A percentile compares a stretch with the other conserved stretches of the same genome.
Evolutionary conservation across 2,329 filamentous ascomycete genomes (phyloP).

Genomic region (Microsporum canis): DNA sequence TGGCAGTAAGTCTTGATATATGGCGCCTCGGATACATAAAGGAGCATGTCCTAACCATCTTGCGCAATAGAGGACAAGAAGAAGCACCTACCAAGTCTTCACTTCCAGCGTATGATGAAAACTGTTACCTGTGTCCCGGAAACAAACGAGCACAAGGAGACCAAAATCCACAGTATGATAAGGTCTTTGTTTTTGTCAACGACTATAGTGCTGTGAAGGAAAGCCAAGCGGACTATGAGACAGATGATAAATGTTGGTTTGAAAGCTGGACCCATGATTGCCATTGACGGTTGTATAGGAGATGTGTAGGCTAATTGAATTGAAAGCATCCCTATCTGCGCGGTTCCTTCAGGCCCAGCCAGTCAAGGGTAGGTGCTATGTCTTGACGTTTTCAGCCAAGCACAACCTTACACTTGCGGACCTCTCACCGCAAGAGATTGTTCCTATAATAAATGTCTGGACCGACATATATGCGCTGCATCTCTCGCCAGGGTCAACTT

Average conservation of each 20-base stretch:
- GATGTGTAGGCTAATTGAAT: background rate
- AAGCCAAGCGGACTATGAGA: constrained; percentile 67
- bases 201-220: constrained; percentile 97
- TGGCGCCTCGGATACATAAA: background rate
- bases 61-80: constrained; percentile 56
- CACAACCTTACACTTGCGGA: constrained; percentile 92
- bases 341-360: constrained; percentile 70
- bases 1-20: constrained; percentile 65
- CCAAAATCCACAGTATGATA: constrained; percentile 70
- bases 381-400: constrained; percentile 82
- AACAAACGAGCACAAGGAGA: constrained; percentile 84
- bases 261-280: background rate
- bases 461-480: constrained; percentile 78
- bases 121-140: constrained; percentile 91
- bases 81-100: constrained; percentile 57
- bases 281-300: background rate
- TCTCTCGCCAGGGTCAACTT: constrained; percentile 58
- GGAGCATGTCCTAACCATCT: background rate
- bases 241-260: constrained; percentile 39
- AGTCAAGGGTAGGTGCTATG: constrained; percentile 92
- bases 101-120: constrained; percentile 70
- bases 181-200: constrained; percentile 90
- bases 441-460: constrained; percentile 81
- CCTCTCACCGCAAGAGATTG: constrained; percentile 62
- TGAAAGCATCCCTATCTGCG: constrained; percentile 44